These are phyloP conservation scores for Tolypocladium ovalisporum DNA, from an alignment of 2,329 filamentous ascomycete genomes.

Conservation along the genomic window DNA sequence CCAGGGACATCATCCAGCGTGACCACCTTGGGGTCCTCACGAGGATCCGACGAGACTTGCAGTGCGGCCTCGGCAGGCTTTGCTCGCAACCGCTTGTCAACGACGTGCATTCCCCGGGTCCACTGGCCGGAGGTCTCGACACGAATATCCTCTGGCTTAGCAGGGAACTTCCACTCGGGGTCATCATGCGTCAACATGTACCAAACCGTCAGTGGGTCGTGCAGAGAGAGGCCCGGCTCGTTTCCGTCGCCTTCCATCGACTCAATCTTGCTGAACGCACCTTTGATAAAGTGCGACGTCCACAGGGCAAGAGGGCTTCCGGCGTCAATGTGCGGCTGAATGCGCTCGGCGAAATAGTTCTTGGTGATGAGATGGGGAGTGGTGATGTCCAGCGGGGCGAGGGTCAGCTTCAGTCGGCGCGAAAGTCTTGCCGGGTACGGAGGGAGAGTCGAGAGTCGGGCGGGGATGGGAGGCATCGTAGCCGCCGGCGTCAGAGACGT, in stretches of 20 bases:
- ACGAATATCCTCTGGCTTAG: constrained; percentile 67
- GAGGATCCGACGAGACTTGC: constrained; percentile 27
- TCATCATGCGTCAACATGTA: constrained; percentile 57
- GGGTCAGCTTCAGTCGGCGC: constrained; percentile 51
- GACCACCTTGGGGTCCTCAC: constrained; percentile 27
- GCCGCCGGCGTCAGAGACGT: constrained; percentile 62
- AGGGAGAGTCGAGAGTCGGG: constrained; percentile 37
- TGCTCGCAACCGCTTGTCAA: constrained; percentile 57
- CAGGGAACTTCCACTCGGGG: constrained; percentile 44
- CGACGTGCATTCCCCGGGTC: constrained; percentile 83
- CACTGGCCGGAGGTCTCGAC: constrained; percentile 88
- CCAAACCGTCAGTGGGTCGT: constrained; percentile 73
- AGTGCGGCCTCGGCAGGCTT: constrained; percentile 36
- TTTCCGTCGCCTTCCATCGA: constrained; percentile 46
- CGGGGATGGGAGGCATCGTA: constrained; percentile 65
- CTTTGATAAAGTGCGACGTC: constrained; percentile 61
- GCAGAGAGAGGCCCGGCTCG: constrained; percentile 54
- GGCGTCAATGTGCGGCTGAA: constrained; percentile 42
- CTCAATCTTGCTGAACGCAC: constrained; percentile 59
- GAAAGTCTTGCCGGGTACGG: constrained; percentile 55
- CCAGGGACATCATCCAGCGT: constrained; percentile 45
- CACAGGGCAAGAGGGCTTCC: constrained; percentile 67
- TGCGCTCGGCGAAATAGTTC: constrained; percentile 44
- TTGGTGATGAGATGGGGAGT: constrained; percentile 55
- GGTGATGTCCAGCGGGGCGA: constrained; percentile 72